Conservation (phyloP, 352 stramenopile genomes). For the Globisporangium cystogenes region DNA sequence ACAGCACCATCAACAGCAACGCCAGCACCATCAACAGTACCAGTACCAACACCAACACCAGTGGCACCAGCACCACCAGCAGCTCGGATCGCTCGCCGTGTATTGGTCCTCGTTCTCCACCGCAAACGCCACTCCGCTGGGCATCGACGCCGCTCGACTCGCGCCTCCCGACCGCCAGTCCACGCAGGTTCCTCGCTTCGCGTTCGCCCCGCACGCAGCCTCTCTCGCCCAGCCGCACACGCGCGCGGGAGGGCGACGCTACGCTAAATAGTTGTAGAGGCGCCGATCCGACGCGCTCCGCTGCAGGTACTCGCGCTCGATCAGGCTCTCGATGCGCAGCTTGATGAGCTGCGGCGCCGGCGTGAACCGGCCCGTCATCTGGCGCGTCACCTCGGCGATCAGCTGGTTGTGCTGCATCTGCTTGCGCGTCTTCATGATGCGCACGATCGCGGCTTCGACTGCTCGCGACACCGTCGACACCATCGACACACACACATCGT, state of each 20-base stretch:
- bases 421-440: conserved; percentile 95
- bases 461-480: neutral
- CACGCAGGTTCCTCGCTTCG: neutral
- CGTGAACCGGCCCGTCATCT: conserved; percentile 90
- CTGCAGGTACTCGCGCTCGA: conserved; percentile 99
- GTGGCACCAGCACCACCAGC: too few species aligned
- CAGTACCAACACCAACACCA: too few species aligned
- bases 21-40: too few species aligned
- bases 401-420: conserved; percentile 90
- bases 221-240: too few species aligned
- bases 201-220: too few species aligned
- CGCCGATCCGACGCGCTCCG: conserved; percentile 88
- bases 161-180: neutral
- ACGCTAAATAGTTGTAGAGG: conserved; percentile 98
- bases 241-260: conserved; percentile 12
- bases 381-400: conserved; percentile 87
- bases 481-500: neutral
- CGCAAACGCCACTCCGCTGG: neutral
- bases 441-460: conserved; percentile 92
- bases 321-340: conserved; percentile 97
- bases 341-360: conserved; percentile 96
- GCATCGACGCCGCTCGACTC: too few species aligned
- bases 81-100: too few species aligned
- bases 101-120: too few species aligned
- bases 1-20: too few species aligned